Evolutionary conservation across 148 eudicot species (phyloP), one percentile per base, ranked within the genome.

Genomic region (Vaccinium corymbosum): DNA sequence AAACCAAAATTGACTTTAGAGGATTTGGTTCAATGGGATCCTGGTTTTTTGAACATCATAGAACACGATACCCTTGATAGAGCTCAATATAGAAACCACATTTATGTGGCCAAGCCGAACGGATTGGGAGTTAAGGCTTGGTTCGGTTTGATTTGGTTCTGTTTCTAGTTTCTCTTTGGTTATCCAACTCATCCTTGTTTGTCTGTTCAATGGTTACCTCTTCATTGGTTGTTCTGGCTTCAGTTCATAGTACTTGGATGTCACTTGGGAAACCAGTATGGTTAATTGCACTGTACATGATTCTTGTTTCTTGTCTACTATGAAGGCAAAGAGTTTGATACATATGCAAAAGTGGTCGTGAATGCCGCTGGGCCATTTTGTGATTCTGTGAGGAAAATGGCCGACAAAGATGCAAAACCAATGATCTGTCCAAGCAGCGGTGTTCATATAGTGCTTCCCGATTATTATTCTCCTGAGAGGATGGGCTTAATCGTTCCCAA

Each of bases 361-460:
- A 96, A 96, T 88, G 99, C 99, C 11, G 97, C 94, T 88, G 99
- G 99, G n/a, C 98, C 99, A 42, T 96, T 96, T 88, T 94, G 97
- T 85, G 99, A 96, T 86, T 85, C 95, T 88, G 92, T 96, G 52
- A 90, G 99, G 85, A 91, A 92, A 84, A 68, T 96, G 89, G 99
- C 94, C 29, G 89, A 92, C 85, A 89, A 91, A 82, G 89, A 90
- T 89, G 91, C 89, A 50, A 92, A 91, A 78, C 91, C 92, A 52
- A 94, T 96, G 90, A 96, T 96, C 80, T 90, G 90, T 90, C 98
- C 99, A 71, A 96, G 99, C 87, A 96, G 98, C 79, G 99, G 99
- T 75, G 99, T 96, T 27, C 99, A 96, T 83, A 88, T 96, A 49
- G 92, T 94, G 85, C 93, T 96, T 74, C 99, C 99, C 80, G 99